Percentiles rank a stretch among this genome's conserved stretches.
These are phyloP conservation scores for Tuber borchii DNA, from an alignment of 495 filamentous ascomycete species.

Conservation along the genomic window DNA sequence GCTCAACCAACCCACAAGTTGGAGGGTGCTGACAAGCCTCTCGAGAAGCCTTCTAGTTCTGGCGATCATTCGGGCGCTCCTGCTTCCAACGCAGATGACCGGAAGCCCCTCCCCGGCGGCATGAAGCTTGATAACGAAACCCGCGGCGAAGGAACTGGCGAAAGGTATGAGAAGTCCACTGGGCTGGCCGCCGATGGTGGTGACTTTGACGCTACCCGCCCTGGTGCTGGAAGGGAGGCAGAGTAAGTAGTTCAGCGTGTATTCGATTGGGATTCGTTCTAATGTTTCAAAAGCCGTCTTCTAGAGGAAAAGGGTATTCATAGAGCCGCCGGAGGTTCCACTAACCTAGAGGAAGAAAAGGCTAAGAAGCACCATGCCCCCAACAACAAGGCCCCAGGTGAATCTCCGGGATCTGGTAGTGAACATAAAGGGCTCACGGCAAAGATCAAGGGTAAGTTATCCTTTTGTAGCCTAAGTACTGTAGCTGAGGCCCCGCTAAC, in stretches of 20 bases:
- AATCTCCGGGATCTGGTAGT: background rate
- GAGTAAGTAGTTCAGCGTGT: conserved; percentile 49
- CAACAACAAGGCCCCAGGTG: background rate
- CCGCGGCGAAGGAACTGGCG: conserved; percentile 47
- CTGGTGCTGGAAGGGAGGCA: conserved; percentile 59
- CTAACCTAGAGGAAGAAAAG: background rate
- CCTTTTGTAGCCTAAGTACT: background rate
- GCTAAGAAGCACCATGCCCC: conserved; percentile 6
- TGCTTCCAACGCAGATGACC: conserved; percentile 16
- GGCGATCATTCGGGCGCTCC: conserved; percentile 14
- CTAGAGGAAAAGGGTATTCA: conserved; percentile 36
- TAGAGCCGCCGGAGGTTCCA: conserved; percentile 15
- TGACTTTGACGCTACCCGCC: conserved; percentile 54
- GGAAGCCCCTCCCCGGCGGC: conserved; percentile 24
- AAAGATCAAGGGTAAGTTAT: conserved; percentile 34
- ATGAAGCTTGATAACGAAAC: conserved; percentile 16
- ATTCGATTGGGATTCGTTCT: background rate
- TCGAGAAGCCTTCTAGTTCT: conserved; percentile 31
- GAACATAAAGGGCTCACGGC: conserved; percentile 24
- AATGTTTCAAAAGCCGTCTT: conserved; percentile 26
- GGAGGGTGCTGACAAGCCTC: conserved; percentile 43
- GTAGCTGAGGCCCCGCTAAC: background rate
- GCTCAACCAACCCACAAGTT: conserved; percentile 39
- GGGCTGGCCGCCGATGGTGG: conserved; percentile 53
- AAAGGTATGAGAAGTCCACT: conserved; percentile 52